Conservation (phyloP, 331 rosid genomes). For the Malus hybrid region DNA sequence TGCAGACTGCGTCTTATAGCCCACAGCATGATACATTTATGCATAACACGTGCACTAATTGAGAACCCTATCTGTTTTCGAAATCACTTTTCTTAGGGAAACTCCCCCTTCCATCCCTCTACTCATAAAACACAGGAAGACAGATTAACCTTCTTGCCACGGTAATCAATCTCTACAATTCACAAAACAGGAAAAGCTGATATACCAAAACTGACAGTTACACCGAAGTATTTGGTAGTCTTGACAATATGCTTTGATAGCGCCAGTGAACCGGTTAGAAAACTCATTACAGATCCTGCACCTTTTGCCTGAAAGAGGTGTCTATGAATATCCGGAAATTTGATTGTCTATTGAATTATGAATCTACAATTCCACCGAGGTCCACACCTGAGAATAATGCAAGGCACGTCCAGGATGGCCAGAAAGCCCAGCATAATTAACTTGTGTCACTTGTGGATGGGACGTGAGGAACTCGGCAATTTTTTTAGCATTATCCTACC, state of each 20-base stretch:
- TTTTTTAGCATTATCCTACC: conserved; percentile 85
- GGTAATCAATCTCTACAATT: background rate
- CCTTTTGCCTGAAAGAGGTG: conserved; percentile 66
- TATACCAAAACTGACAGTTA: conserved; percentile 89
- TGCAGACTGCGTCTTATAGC: background rate
- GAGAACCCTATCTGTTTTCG: background rate
- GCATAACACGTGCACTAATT: background rate
- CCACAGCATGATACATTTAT: background rate
- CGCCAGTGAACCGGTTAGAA: conserved; percentile 71
- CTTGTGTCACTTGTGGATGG: conserved; percentile 71
- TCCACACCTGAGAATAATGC: conserved; percentile 78
- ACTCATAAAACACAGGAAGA: background rate
- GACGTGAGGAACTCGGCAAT: conserved; percentile 84
- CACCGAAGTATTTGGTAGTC: conserved; percentile 75
- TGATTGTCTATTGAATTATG: conserved; percentile 3
- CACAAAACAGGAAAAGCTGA: background rate
- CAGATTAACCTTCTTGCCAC: background rate
- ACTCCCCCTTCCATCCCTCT: background rate
- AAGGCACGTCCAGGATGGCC: conserved; percentile 66
- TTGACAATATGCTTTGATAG: conserved; percentile 90
- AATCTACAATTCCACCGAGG: conserved; percentile 12
- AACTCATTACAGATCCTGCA: conserved; percentile 90
- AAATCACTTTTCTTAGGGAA: background rate
- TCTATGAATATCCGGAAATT: conserved; percentile 3
- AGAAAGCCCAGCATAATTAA: conserved; percentile 70